These are phyloP conservation scores for Claviceps lovelessii DNA, from an alignment of 2,329 filamentous ascomycete genomes.

Conservation along the genomic window DNA sequence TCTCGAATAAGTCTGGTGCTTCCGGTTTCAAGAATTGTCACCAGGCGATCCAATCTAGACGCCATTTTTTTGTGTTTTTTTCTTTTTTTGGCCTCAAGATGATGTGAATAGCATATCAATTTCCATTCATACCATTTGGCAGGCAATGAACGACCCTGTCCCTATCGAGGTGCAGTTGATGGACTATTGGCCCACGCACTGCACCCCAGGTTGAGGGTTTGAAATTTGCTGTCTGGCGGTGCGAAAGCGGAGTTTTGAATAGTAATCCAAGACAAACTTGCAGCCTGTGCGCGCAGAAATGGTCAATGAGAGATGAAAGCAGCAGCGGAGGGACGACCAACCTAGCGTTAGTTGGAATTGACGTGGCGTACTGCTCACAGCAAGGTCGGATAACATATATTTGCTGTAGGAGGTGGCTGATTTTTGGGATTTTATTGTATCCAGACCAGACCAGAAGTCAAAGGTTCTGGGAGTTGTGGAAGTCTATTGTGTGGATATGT, in stretches of 20 bases:
- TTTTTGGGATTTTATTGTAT: background rate
- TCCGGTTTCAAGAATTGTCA: constrained; percentile 89
- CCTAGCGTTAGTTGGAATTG: background rate
- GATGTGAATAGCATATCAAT: constrained; percentile 12
- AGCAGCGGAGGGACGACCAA: background rate
- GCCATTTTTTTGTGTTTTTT: constrained; percentile 3
- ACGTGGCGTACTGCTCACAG: background rate
- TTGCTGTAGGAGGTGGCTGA: background rate
- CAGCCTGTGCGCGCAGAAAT: background rate
- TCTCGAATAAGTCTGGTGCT: constrained; percentile 93
- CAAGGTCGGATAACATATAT: background rate
- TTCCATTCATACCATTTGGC: constrained; percentile 3
- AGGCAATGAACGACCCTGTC: background rate
- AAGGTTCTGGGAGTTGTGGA: background rate
- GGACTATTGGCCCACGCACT: constrained; percentile 7
- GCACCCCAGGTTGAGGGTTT: constrained; percentile 6
- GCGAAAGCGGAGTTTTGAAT: background rate
- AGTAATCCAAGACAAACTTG: background rate
- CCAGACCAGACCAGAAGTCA: background rate
- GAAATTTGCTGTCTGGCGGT: background rate
- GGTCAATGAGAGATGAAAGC: background rate
- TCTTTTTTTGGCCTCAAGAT: background rate
- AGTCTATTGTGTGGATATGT: background rate
- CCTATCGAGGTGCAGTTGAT: constrained; percentile 9
- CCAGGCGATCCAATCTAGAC: constrained; percentile 63